Evolutionary conservation across 1,284 basidiomycete genomes (phyloP), one percentile per base, ranked within the genome.

Genomic region (Sphagnurus paluster): DNA sequence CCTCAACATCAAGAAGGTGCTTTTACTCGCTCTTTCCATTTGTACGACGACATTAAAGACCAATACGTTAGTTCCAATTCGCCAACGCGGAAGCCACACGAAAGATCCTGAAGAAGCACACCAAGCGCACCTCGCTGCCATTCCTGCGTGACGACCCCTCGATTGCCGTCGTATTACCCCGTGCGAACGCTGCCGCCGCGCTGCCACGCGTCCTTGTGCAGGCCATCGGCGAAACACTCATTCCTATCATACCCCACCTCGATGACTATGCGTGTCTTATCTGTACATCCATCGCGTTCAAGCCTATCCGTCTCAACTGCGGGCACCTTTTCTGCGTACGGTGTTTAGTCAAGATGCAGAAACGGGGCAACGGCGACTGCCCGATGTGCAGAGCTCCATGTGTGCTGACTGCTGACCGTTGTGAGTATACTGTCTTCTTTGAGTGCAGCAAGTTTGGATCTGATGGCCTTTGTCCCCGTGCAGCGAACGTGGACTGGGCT

Each of bases 301-400:
- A 91, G 64, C 91, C 91, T 0, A 91, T 98, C 45, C 75, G 93
- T 3, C 75, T 98, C 3, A 67, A 69, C 20, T 98, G 95, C 56
- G 77, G 85, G 0, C 95, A 98, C 65, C 69, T 96, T n/a, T 97
- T 97, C 66, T 98, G 94, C 57, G 90, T 93, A 7, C 68, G 88
- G 40, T 97, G 94, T 64, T 72, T 98, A 13, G 92, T 93, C 39
- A 97, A 98, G 71, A 88, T 98, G 82, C 95, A 98, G 69, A 90
- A 89, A 60, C 75, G 87, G 11, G 82, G 84, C 0, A 83, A 88
- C 57, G 79, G 73, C 9, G 74, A 87, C 53, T 98, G 95, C 64
- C 95, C 95, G 1, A 79, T 97, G 62, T 98, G 95, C 64, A 77
- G 93, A 20, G 75, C 84, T 1, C 78, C 81, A 2, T 86, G 83